phyloP scores from a whole-genome alignment of 306 rosid genomes.

The Begonia peltatifolia region DNA sequence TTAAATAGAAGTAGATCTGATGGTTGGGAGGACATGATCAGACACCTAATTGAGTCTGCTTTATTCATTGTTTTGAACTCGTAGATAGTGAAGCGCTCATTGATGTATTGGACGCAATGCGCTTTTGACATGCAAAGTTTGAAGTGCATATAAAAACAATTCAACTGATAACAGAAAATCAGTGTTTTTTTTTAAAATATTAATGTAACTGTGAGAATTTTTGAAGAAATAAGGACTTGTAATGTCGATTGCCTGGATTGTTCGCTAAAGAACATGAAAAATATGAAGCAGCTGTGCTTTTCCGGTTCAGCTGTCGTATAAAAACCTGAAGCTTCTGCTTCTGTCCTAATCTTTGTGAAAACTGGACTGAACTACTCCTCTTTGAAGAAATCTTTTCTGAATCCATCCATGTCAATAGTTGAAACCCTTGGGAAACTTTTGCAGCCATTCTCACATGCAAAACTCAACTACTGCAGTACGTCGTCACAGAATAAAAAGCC shows the following conservation, averaged over 20 bases:
- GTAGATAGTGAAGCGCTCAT: too few relatives aligned
- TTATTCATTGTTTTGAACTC: not conserved
- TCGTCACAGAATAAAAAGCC: too few relatives aligned
- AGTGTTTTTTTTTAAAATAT: constrained; percentile 7
- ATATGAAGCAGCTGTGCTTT: constrained; percentile 24
- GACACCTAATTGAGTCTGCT: too few relatives aligned
- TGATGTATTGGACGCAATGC: too few relatives aligned
- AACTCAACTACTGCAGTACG: not conserved
- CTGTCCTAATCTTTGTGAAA: constrained; percentile 20
- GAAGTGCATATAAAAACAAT: not conserved
- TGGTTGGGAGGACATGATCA: too few relatives aligned
- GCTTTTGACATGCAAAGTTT: too few relatives aligned
- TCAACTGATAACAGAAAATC: constrained; percentile 33
- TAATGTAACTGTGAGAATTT: not conserved
- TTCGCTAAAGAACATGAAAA: constrained; percentile 46
- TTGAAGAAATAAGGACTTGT: constrained; percentile 9
- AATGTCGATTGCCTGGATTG: constrained; percentile 51
- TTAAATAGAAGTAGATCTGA: too few relatives aligned
- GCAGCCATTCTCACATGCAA: constrained; percentile 38
- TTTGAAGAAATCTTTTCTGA: constrained; percentile 20
- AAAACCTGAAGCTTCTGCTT: constrained; percentile 17
- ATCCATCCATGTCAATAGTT: constrained; percentile 27
- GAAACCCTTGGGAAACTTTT: constrained; percentile 22
- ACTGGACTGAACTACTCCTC: constrained; percentile 17
- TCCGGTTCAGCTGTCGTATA: constrained; percentile 16